Conservation (phyloP, 2,329 filamentous ascomycete species). For the Pseudomassariella vexata region DNA sequence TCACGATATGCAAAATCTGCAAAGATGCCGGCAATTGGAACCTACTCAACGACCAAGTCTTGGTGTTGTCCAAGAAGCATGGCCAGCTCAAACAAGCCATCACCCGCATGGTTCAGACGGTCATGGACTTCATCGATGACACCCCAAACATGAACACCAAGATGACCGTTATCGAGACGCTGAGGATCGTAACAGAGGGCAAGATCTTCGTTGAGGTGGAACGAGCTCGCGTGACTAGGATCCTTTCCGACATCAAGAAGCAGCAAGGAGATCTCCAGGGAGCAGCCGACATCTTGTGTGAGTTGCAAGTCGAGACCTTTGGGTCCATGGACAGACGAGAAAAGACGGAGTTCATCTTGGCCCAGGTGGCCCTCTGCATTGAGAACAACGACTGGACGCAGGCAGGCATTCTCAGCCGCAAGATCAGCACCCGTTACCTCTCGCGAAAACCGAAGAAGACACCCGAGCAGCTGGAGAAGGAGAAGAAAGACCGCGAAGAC, state of each 20-base stretch:
- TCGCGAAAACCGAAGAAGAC: slow-evolving; percentile 87
- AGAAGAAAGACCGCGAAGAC: slow-evolving; percentile 82
- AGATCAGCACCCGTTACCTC: slow-evolving; percentile 95
- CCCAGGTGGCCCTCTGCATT: slow-evolving; percentile 92
- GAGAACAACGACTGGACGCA: slow-evolving; percentile 95
- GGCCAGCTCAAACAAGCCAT: slow-evolving; percentile 98
- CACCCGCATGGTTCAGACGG: slow-evolving; percentile 97
- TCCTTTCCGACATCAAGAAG: slow-evolving; percentile 97
- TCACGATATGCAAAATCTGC: slow-evolving; percentile 88
- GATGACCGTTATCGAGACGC: slow-evolving; percentile 86
- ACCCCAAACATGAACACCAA: slow-evolving; percentile 84
- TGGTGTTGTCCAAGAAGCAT: slow-evolving; percentile 98
- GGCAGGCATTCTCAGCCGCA: slow-evolving; percentile 85
- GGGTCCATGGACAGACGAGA: slow-evolving; percentile 95
- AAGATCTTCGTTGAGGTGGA: slow-evolving; percentile 99
- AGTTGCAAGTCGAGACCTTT: slow-evolving; percentile 97
- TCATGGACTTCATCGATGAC: slow-evolving; percentile 85
- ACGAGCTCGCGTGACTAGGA: slow-evolving; percentile 88
- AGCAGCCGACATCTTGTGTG: slow-evolving; percentile 88
- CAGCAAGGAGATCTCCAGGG: slow-evolving; percentile 85
- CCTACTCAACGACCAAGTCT: slow-evolving; percentile 91
- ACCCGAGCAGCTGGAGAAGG: slow-evolving; percentile 82
- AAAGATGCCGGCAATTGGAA: slow-evolving; percentile 92
- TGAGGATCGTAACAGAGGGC: slow-evolving; percentile 94
- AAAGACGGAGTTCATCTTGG: slow-evolving; percentile 97